These are phyloP conservation scores for Dalbergia oliveri DNA, from an alignment of 306 rosid species.

Conservation along the genomic window DNA sequence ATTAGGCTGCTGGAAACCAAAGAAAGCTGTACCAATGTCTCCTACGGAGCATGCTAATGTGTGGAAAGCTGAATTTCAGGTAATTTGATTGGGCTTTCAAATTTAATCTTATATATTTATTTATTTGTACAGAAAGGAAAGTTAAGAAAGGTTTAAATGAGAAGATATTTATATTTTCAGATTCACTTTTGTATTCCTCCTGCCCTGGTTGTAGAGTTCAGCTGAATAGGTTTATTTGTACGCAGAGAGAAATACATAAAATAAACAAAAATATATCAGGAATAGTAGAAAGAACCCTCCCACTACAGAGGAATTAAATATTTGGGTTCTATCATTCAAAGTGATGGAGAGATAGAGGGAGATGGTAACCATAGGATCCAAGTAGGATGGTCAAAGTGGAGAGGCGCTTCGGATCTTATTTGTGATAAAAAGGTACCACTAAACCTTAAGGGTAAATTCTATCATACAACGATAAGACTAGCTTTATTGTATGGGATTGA, in stretches of 20 bases:
- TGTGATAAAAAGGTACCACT: too few species aligned
- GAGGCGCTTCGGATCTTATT: too few species aligned
- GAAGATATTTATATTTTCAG: conserved; percentile 1
- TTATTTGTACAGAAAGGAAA: conserved; percentile 38
- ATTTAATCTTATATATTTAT: conserved; percentile 1
- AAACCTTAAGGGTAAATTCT: too few species aligned
- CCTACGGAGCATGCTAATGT: conserved; percentile 70
- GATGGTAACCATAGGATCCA: too few species aligned
- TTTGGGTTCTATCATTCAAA: neutral
- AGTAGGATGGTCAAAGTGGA: too few species aligned
- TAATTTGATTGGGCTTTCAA: conserved; percentile 42
- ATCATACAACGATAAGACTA: too few species aligned
- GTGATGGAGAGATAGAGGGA: too few species aligned
- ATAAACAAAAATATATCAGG: conserved; percentile 2
- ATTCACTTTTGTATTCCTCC: conserved; percentile 35
- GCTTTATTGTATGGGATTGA: too few species aligned
- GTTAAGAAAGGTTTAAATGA: conserved; percentile 20
- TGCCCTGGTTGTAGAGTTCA: conserved; percentile 10
- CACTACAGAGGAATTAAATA: conserved; percentile 7
- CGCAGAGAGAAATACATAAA: conserved; percentile 23
- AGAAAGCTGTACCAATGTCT: conserved; percentile 78
- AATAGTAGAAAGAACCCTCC: conserved; percentile 19
- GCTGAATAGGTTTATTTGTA: neutral
- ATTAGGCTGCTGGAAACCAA: conserved; percentile 93
- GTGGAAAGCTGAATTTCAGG: conserved; percentile 93